Conservation (phyloP, 2,329 filamentous ascomycete genomes). For the Ophiocordyceps camponoti-saundersi region DNA sequence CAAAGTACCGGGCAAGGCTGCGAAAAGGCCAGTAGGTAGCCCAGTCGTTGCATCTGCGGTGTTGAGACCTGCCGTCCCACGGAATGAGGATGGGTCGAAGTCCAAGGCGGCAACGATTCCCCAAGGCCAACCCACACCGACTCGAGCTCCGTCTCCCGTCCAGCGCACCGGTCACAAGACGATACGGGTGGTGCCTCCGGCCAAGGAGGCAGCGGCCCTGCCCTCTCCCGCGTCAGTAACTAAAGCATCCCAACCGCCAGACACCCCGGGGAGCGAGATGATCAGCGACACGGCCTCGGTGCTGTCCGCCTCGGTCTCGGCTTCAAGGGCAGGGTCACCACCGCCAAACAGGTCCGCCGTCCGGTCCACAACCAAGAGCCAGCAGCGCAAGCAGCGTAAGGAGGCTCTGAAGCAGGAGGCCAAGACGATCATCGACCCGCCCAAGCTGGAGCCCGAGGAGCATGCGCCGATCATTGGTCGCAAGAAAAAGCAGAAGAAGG, state of each 20-base stretch:
- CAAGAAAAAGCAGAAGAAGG: slow-evolving; percentile 77
- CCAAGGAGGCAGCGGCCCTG: slow-evolving; percentile 39
- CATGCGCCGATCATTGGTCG: slow-evolving; percentile 60
- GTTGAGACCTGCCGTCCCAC: background rate
- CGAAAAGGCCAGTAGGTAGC: slow-evolving; percentile 5
- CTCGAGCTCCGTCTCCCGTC: slow-evolving; percentile 27
- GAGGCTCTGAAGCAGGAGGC: slow-evolving; percentile 49
- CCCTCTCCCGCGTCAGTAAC: slow-evolving; percentile 14
- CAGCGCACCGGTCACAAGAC: slow-evolving; percentile 42
- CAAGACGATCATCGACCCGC: slow-evolving; percentile 30
- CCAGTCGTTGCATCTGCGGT: background rate
- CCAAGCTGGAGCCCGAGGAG: slow-evolving; percentile 35
- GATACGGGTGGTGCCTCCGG: slow-evolving; percentile 40
- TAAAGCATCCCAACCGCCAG: slow-evolving; percentile 34
- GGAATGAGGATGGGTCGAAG: background rate
- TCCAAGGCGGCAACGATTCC: slow-evolving; percentile 9
- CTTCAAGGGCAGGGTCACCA: slow-evolving; percentile 54
- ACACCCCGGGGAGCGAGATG: slow-evolving; percentile 56
- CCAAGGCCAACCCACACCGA: slow-evolving; percentile 13
- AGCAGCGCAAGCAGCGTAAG: slow-evolving; percentile 60
- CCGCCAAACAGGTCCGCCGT: slow-evolving; percentile 47
- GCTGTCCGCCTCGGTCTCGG: slow-evolving; percentile 51
- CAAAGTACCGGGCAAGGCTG: slow-evolving; percentile 10
- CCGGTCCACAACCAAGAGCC: slow-evolving; percentile 57
- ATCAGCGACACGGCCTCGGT: slow-evolving; percentile 65